Conservation (phyloP, 176 grass and related monocot species). For the Oryza glaberrima region DNA sequence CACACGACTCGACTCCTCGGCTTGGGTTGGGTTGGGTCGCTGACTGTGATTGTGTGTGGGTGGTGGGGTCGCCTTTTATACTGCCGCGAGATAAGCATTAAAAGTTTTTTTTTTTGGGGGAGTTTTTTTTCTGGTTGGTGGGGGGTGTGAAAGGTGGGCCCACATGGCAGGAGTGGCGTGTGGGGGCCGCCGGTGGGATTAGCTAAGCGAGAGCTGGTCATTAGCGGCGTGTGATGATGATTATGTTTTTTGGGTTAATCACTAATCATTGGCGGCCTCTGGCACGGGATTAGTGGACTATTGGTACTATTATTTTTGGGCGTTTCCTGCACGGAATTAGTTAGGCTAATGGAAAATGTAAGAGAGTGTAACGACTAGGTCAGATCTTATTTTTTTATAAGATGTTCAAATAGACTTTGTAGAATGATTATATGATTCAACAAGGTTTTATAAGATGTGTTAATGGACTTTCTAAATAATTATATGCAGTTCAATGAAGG, state of each 20-base stretch:
- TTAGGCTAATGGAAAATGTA: background rate
- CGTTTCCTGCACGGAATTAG: background rate
- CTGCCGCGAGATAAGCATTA: background rate
- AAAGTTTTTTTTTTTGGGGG: background rate
- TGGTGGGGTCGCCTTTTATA: slow-evolving; percentile 25
- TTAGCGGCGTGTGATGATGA: slow-evolving; percentile 48
- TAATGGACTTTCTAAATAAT: background rate
- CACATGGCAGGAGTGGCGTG: slow-evolving; percentile 36
- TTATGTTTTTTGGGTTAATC: background rate
- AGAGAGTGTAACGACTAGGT: background rate
- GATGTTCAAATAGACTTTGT: background rate
- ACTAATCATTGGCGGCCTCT: slow-evolving; percentile 33
- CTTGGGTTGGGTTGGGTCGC: background rate
- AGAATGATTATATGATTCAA: too few relatives aligned
- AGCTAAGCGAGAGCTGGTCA: slow-evolving; percentile 7
- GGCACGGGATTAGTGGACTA: background rate
- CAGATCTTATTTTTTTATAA: too few relatives aligned
- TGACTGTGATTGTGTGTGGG: background rate
- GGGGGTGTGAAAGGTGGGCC: background rate
- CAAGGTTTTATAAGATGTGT: background rate
- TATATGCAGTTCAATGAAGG: too few relatives aligned
- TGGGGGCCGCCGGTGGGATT: background rate
- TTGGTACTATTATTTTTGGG: background rate
- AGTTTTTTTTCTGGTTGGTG: slow-evolving; percentile 21
- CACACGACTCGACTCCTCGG: background rate